These are phyloP conservation scores for Penicillium riverlandense DNA, from an alignment of 495 filamentous ascomycete species.

Conservation along the genomic window DNA sequence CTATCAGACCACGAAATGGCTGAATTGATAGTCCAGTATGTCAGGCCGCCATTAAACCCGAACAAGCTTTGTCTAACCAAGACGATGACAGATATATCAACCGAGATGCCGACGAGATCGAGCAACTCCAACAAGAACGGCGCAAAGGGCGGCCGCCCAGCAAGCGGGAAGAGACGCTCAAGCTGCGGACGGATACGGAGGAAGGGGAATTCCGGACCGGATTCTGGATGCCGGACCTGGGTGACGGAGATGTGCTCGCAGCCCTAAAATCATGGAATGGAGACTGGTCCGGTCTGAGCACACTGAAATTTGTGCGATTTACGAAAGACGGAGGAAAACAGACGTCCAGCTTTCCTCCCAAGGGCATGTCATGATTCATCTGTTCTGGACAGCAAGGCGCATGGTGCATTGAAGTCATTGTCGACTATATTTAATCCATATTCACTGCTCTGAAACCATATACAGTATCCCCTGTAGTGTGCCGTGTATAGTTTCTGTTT, in stretches of 20 bases:
- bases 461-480: too few species aligned
- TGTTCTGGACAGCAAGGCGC: neutral
- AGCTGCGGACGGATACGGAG: constrained; percentile 61
- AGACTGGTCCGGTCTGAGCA: constrained; percentile 51
- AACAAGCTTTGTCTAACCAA: neutral
- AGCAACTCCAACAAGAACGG: constrained; percentile 63
- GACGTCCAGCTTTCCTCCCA: constrained; percentile 61
- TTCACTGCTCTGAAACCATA: neutral
- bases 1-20: constrained; percentile 54
- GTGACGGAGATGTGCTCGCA: constrained; percentile 44
- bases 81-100: constrained; percentile 57
- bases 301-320: constrained; percentile 57
- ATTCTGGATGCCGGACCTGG: constrained; percentile 66
- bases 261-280: constrained; percentile 54
- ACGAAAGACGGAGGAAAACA: constrained; percentile 48
- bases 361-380: constrained; percentile 44
- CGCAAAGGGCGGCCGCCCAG: constrained; percentile 76
- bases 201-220: constrained; percentile 77
- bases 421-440: neutral
- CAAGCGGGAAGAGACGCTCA: constrained; percentile 67
- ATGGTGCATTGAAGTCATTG: constrained; percentile 2
- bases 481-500: too few species aligned
- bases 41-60: neutral
- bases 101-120: constrained; percentile 70
- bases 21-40: constrained; percentile 55